Base-by-base conservation (phyloP, 768 basidiomycete genomes). In the Suillus plorans region DNA sequence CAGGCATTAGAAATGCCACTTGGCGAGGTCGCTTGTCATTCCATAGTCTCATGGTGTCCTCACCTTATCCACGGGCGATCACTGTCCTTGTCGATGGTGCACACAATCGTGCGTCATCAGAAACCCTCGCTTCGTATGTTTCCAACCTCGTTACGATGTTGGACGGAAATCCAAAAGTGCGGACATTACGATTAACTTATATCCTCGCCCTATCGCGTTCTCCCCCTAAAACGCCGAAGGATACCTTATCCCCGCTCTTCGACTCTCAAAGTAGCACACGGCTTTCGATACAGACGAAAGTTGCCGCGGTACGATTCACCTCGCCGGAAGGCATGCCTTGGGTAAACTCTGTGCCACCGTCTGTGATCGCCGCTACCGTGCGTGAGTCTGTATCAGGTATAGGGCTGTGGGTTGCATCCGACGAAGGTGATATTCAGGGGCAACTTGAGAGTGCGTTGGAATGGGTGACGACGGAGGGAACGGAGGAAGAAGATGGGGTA, bases 261-360 rank as follows among this genome's bases (percentile, higher is more conserved):
- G 76, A 82, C 2, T 73, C 78, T 3, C 76, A 72, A 14, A 70
- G 82, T 45, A 70, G 73, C 31, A 42, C 67, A 41, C 28, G 62
- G 18, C 53, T 66, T 49, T 69, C 37, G 67, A 70, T 82, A n/a
- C 77, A 77, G 28, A 70, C 81, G 18, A 77, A 74, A 28, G 80
- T 90, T 22, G 89, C 89, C 3, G 78, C 87, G 1, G 71, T 90
- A 25, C 74, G 75, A 18, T 97, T 96, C 74, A 82, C 88, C 2
- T 86, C 85, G 5, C 92, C 95, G 0, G 91, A 89, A 4, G 92
- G 89, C 3, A 99, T 99, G 97, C 94, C 96, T 0, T 99, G 97
- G 97, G 89, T 99, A 31, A 84, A 80, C 44, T 79, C 88, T 4
- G 88, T 89, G 0, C 73, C 85, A 8, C 81, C 84, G 4, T 74